Evolutionary conservation across 1,139 yeast genomes (phyloP), one percentile per base, ranked within the genome.

Genomic region (Candida pseudocylindracea): DNA sequence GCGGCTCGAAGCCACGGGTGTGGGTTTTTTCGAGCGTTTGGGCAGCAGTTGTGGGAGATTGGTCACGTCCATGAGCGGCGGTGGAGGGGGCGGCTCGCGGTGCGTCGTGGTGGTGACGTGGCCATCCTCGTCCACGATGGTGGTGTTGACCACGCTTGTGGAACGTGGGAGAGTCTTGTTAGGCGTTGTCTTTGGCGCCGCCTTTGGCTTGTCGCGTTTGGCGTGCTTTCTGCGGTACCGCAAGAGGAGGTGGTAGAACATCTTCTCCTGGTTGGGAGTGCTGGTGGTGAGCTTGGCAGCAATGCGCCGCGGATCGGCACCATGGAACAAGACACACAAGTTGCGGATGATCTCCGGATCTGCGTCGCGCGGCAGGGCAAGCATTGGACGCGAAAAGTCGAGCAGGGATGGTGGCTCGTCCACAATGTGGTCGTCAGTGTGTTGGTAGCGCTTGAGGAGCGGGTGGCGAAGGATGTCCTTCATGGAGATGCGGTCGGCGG

Each of bases 241-340:
- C 59, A 75, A 59, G 38, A 88, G 57, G 36, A 91, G 55, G 38
- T 81, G 75, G 52, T 88, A 91, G 43, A 88, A 88, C 35, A 88
- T 71, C 56, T 88, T 91, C 45, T 91, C 98, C 1, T 92, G 69
- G 41, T 75, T 76, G 35, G 71, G 65, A 26, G 59, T 67, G 0
- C 68, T 59, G 2, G 72, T 59, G 33, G 75, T 43, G 30, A 88
- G 57, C 37, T 71, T 65, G 8, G 65, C 51, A 29, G 78, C 55
- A 29, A 88, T 69, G 10, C 64, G 53, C 12, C 67, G 62, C 36
- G 68, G 67, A 29, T 70, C 62, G 36, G 81, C 79, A 33, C 93
- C 93, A 49, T 85, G 96, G 72, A 94, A 88, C 36, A 88, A 55
- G 26, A 85, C 83, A 35, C 81, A 80, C 41, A 91, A 60, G 45